Conservation (phyloP, 2,329 filamentous ascomycete species). For the Hyphodiscus sp. region DNA sequence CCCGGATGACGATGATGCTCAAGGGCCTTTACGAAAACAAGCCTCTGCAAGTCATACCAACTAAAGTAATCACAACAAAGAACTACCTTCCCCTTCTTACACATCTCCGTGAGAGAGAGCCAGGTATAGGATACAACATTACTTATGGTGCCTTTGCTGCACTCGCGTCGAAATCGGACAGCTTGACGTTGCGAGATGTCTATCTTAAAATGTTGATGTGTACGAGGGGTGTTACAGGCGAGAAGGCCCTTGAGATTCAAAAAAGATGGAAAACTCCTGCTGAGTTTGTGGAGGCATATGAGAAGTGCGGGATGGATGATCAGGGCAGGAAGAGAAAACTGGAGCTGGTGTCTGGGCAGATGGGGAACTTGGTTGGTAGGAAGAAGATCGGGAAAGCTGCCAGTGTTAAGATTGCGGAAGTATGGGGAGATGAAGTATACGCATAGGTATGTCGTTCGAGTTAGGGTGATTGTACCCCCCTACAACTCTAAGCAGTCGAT, state of each 20-base stretch:
- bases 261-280: conserved; percentile 69
- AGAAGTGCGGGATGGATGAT: conserved; percentile 28
- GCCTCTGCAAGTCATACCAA: conserved; percentile 58
- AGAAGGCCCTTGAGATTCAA: conserved; percentile 75
- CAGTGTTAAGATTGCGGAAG: conserved; percentile 64
- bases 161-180: conserved; percentile 68
- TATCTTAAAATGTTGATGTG: conserved; percentile 86
- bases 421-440: conserved; percentile 53
- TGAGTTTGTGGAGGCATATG: conserved; percentile 64
- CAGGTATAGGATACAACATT: conserved; percentile 49
- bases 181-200: conserved; percentile 65
- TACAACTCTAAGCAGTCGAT: too few relatives aligned
- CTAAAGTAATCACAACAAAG: conserved; percentile 50
- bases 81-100: conserved; percentile 61
- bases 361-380: conserved; percentile 54
- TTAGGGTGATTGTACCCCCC: too few relatives aligned
- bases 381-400: conserved; percentile 62
- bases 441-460: not conserved
- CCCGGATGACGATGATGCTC: conserved; percentile 63
- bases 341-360: conserved; percentile 51
- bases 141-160: conserved; percentile 67
- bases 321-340: conserved; percentile 48
- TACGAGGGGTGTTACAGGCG: conserved; percentile 65
- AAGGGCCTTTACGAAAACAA: conserved; percentile 56
- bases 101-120: conserved; percentile 49